Evolutionary conservation across 106 monocot genomes (phyloP), one percentile per base, ranked within the genome.

Genomic region (Allium cepa): DNA sequence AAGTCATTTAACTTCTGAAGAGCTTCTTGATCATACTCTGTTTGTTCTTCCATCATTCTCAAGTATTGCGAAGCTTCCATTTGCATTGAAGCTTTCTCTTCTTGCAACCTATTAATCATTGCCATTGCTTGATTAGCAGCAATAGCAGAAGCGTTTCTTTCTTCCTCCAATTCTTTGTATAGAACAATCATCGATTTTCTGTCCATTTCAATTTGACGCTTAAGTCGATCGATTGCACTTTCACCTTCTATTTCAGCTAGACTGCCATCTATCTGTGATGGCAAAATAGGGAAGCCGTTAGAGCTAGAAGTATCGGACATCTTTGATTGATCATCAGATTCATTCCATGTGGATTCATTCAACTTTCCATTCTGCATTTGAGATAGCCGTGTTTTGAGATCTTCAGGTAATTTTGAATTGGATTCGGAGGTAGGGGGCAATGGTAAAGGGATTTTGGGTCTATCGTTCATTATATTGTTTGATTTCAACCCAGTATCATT

Each of bases 21-120:
- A 12, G 82, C 87, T 77, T 90, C 90, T 66, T 88, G 85, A 68
- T 95, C 91, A 63, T 91, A 88, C 60, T 85, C 91, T 10, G 83
- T 79, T 76, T 91, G 91, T 47, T 95, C 85, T 79, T 95, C 95
- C 95, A 95, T 91, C 95, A 91, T 85, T 56, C 95, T 88, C 59
- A 81, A 69, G 62, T 95, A 91, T 57, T 95, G 95, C 72, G 85
- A 78, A 10, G 88, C 87, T 75, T 95, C 91, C 87, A 95, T 85
- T 57, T 95, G 90, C 85, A 95, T 87, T 14, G 81, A 59, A 27
- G 95, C 95, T 73, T 91, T 95, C 73, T 95, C 95, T 71, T 95
- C 87, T 69, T 95, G 95, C 81, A 95, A 78, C 67, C 88, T 88
- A 52, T 79, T 95, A 28, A 95, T 95, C 95, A 95, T 95, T 9